Base-by-base conservation (phyloP, 2,329 filamentous ascomycete genomes). In the Apiospora rasikravindrae region DNA sequence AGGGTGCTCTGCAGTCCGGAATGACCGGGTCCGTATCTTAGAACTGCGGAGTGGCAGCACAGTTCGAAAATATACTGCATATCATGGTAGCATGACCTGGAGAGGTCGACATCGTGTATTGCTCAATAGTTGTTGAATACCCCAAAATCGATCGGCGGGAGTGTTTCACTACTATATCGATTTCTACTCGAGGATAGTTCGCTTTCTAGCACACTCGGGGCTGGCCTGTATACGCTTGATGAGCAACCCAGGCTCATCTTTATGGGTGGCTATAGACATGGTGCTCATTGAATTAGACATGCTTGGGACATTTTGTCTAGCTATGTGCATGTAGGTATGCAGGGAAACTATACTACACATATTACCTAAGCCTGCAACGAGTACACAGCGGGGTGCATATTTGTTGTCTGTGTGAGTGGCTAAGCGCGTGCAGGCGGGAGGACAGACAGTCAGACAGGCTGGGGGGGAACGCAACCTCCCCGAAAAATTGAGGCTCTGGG, bases 1-100 rank as follows among this genome's bases (percentile, higher is more conserved):
- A 88, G 87, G 76, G 91, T 93, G 6, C 81, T 92, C 67, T 92
- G 90, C 77, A 83, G 82, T 69, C 83, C 86, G 11, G 86, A 88
- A 76, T 85, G 78, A 82, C 75, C 69, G 66, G 71, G 44, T n/a
- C n/a, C n/a, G n/a, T n/a, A n/a, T 70, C 22, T 33, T 33, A 24
- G 37, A 49, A 47, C 8, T 33, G 29, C 53, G 6, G 44, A 22
- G 26, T 11, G 1, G 5, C 14, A 33, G 8, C 4, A 8, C 29
- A n/a, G 3, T 61, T 33, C 6, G 37, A 1, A 37, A 7, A 49
- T 49, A 10, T 33, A 37, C 22, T 49, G 26, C 1, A 2, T 61
- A 19, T 61, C 29, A 61, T 37, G 53, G 19, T 29, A 29, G 11
- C 24, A 16, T 53, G 49, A 4, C 13, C 11, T 26, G n/a, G n/a